Evolutionary conservation across 164 flowering plant genomes (phyloP), one percentile per base, ranked within the genome.

Genomic region (Cinnamomum micranthum): DNA sequence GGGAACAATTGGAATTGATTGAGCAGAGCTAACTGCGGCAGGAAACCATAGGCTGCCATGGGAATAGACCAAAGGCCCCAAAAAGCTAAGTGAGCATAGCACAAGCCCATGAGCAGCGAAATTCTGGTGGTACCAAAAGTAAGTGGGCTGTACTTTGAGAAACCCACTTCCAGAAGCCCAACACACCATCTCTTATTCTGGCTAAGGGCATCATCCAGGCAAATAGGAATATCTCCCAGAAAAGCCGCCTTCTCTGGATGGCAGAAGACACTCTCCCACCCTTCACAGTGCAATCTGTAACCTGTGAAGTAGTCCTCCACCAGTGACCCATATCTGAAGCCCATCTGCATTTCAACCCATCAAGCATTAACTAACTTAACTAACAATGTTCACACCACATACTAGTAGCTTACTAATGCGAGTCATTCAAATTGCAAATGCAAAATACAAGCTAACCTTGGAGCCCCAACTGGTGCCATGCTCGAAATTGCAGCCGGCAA

Each of bases 221-320:
- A 77, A 0, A 85, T 84, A 0, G 94, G 94, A 2, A 80, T 72
- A 58, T 90, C 94, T 0, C 95, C 95, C 12, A 87, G 72, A 75
- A 95, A 95, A 0, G 97, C 96, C 7, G 91, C 74, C 75, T 91
- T 81, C 15, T 27, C 50, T 4, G 98, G 98, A 65, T 88, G n/a
- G 79, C 90, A 93, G 62, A 92, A 89, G 4, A 86, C 68, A 0
- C 87, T 79, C 65, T 74, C 81, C 99, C 99, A 95, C 35, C 99
- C 98, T 72, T 92, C 88, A 50, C 93, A 88, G 2, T 88, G 87
- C 58, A 93, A 74, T 22, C 77, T 75, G 74, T 83, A 92, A 6
- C 99, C 98, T 0, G 97, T 91, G 80, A 80, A 84, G 73, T 75
- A 88, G 81, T 95, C 99, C 83, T 95, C 99, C 0, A 82, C 83